Evolutionary conservation across 176 grass and related monocot genomes (phyloP).

Genomic region (Dendrocalamus sinicus): DNA sequence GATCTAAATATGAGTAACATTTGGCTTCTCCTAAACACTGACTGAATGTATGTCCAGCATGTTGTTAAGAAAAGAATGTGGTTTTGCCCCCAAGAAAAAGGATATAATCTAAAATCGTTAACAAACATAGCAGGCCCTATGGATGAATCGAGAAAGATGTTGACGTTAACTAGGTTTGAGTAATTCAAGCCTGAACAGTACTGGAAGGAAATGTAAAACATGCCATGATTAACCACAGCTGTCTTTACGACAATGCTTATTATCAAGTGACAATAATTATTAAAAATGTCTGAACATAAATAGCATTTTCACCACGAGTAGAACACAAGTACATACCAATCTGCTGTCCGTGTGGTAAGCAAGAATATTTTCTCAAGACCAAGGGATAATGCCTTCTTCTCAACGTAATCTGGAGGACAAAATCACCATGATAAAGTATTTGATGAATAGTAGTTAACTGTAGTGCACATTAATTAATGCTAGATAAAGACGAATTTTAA

Average conservation of each 20-base stretch:
- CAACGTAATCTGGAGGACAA: slow-evolving; percentile 72
- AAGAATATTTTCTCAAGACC: slow-evolving; percentile 92
- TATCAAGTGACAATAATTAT: neutral
- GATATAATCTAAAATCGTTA: neutral
- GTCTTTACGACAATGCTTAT: neutral
- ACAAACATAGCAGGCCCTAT: neutral
- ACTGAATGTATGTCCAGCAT: neutral
- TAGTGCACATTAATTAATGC: neutral
- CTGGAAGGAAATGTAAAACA: neutral
- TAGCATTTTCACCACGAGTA: neutral
- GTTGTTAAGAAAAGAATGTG: neutral
- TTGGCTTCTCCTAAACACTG: neutral
- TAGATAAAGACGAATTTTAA: slow-evolving; percentile 14
- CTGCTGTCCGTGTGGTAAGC: slow-evolving; percentile 87
- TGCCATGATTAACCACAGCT: neutral
- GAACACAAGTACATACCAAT: slow-evolving; percentile 71
- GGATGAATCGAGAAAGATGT: slow-evolving; percentile 12
- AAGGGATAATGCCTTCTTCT: slow-evolving; percentile 86
- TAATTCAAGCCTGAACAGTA: neutral
- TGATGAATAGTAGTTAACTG: neutral
- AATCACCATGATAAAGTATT: slow-evolving; percentile 18
- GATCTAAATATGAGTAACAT: slow-evolving; percentile 5
- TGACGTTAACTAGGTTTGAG: neutral
- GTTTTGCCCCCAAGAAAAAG: neutral
- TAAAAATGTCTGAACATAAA: slow-evolving; percentile 27